Conservation (phyloP, 768 basidiomycete genomes). For the Scleroderma citrinum region DNA sequence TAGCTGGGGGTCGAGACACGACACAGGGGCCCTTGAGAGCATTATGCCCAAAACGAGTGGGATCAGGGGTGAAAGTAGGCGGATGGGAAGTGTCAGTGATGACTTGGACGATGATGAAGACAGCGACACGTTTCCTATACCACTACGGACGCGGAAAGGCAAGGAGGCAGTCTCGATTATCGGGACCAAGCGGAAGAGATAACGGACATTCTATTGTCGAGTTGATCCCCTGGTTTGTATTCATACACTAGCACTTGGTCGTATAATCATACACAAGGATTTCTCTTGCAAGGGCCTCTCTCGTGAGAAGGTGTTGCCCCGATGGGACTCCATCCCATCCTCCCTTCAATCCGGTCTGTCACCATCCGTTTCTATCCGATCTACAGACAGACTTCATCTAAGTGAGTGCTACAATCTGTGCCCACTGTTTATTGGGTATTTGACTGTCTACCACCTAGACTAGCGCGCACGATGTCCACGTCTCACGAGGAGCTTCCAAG, state of each 20-base stretch:
- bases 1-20: conserved; percentile 42
- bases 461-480: conserved; percentile 21
- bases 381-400: background rate
- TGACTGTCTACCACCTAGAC: background rate
- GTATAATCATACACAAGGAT: conserved; percentile 12
- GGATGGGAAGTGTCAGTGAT: too few relatives aligned
- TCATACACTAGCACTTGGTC: conserved; percentile 14
- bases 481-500: conserved; percentile 57
- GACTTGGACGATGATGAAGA: conserved; percentile 61
- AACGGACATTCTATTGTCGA: conserved; percentile 16
- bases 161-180: conserved; percentile 41
- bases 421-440: background rate
- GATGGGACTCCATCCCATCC: conserved; percentile 7
- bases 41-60: conserved; percentile 60
- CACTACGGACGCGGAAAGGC: conserved; percentile 62
- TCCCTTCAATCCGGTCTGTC: conserved; percentile 3
- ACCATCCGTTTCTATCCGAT: conserved; percentile 17
- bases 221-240: conserved; percentile 3
- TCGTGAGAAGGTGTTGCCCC: conserved; percentile 18
- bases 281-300: background rate
- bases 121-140: conserved; percentile 62
- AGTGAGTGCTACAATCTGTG: background rate
- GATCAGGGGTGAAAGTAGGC: conserved; percentile 43
- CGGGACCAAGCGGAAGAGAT: conserved; percentile 67
- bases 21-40: conserved; percentile 41